Evolutionary conservation across 2,329 filamentous ascomycete species (phyloP).

Genomic region (Tolypocladium cylindrosporum): DNA sequence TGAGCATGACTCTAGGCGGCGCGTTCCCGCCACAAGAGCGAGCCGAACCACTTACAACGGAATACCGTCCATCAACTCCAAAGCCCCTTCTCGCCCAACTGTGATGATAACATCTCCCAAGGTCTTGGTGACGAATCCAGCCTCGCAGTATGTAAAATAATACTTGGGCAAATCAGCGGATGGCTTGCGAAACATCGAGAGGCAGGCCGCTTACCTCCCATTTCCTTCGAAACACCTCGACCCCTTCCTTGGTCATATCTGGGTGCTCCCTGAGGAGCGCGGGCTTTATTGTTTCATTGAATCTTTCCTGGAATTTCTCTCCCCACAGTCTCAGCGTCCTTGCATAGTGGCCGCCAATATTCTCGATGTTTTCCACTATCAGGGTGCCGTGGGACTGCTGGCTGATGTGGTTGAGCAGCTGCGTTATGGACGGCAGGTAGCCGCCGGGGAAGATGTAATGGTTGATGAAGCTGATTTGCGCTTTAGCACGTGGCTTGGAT

Average conservation of each 20-base stretch:
- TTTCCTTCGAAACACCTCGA: slow-evolving; percentile 59
- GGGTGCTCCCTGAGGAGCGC: slow-evolving; percentile 49
- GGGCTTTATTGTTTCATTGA: slow-evolving; percentile 48
- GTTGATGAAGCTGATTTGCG: slow-evolving; percentile 49
- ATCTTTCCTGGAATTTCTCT: slow-evolving; percentile 54
- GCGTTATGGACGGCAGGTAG: slow-evolving; percentile 50
- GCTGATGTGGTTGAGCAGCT: slow-evolving; percentile 49
- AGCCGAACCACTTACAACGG: slow-evolving; percentile 40
- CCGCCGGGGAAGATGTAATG: slow-evolving; percentile 75
- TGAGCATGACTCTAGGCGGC: neutral
- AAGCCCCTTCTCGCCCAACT: slow-evolving; percentile 52
- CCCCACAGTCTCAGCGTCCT: slow-evolving; percentile 60
- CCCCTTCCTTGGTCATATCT: slow-evolving; percentile 48
- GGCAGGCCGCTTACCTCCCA: slow-evolving; percentile 47
- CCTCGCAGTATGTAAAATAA: slow-evolving; percentile 68
- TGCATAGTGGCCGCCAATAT: slow-evolving; percentile 65
- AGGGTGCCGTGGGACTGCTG: slow-evolving; percentile 50
- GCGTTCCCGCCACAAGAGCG: slow-evolving; percentile 6
- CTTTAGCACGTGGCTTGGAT: neutral
- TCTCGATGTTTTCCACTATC: slow-evolving; percentile 57
- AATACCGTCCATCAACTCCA: slow-evolving; percentile 61
- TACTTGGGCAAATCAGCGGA: slow-evolving; percentile 32
- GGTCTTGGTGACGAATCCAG: slow-evolving; percentile 62
- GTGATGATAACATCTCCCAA: slow-evolving; percentile 65
- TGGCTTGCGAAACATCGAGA: neutral